Base-by-base conservation (phyloP, 441 rosid genomes). In the Erodium moschatum region DNA sequence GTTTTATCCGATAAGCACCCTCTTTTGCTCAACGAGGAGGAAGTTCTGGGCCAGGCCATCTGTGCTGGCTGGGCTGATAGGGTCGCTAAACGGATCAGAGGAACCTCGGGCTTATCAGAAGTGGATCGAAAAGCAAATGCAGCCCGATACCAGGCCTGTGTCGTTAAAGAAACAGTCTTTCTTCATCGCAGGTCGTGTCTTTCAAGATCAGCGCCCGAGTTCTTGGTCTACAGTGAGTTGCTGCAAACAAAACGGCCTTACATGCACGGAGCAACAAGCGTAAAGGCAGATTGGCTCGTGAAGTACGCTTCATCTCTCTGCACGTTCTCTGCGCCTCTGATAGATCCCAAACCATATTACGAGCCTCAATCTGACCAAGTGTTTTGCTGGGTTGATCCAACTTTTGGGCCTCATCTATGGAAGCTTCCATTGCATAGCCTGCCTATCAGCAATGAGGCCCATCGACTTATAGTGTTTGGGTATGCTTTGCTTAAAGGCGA, bases 61-160 rank as follows among this genome's bases (percentile, higher is more conserved):
- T 88, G 91, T 50, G 97, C 97, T 18, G 98, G 97, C 42, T 93
- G 96, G 98, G 96, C 86, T n/a, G 96, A 93, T 74, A 87, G 96
- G 77, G 92, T 93, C 72, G 96, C 98, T 20, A 86, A 79, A 78
- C 79, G 86, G 48, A 48, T 79, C 33, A 76, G 87, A 76, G 76
- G 70, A 15, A 73, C 70, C 66, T 72, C 80, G n/a, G 72, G 65
- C 61, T 65, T 73, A 35, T 74, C 73, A 9, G 85, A 78, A 62
- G 83, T 71, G 64, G 82, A 81, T 38, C 72, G 85, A 69, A 89
- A 81, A 73, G 84, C 79, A 2, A 78, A 56, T 71, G 78, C 91
- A 4, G 80, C 78, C 10, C 78, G 83, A 33, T 93, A 91, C 78
- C 86, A 87, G 72, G 91, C 96, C 5, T 84, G 88, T 66, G 72